A percentile compares a stretch with the other conserved stretches of the same genome.
These are phyloP conservation scores for Endotrypanum monterogeii DNA, from an alignment of 208 protist species.

Conservation along the genomic window DNA sequence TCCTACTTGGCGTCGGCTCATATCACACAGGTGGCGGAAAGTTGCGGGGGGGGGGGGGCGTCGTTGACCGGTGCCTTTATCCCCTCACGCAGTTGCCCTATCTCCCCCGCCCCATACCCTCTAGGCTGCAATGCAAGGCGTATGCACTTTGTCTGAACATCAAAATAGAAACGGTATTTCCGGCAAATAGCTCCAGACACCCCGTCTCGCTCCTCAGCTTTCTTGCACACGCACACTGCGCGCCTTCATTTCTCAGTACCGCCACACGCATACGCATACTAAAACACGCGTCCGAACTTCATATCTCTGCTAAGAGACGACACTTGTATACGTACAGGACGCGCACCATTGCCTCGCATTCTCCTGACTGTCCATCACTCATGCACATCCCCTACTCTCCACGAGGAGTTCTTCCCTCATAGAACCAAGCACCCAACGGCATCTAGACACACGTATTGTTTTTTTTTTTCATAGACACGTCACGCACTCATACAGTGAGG, in stretches of 20 bases:
- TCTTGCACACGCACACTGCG: too few relatives aligned
- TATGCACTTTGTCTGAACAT: too few relatives aligned
- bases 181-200: too few relatives aligned
- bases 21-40: neutral
- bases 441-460: neutral
- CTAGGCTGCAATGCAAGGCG: too few relatives aligned
- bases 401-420: neutral
- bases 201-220: too few relatives aligned
- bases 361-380: neutral
- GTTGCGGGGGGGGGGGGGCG: neutral
- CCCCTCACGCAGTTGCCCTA: neutral
- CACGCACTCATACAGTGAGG: neutral
- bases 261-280: too few relatives aligned
- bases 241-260: too few relatives aligned
- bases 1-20: neutral
- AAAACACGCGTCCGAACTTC: too few relatives aligned
- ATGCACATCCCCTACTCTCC: neutral
- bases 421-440: neutral
- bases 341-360: neutral
- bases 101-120: too few relatives aligned
- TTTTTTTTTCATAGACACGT: neutral
- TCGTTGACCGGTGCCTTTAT: neutral
- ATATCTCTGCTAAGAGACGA: too few relatives aligned
- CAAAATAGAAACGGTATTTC: too few relatives aligned
- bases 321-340: neutral